These are phyloP conservation scores for Madurella fahalii DNA, from an alignment of 2,329 filamentous ascomycete genomes.

Conservation along the genomic window DNA sequence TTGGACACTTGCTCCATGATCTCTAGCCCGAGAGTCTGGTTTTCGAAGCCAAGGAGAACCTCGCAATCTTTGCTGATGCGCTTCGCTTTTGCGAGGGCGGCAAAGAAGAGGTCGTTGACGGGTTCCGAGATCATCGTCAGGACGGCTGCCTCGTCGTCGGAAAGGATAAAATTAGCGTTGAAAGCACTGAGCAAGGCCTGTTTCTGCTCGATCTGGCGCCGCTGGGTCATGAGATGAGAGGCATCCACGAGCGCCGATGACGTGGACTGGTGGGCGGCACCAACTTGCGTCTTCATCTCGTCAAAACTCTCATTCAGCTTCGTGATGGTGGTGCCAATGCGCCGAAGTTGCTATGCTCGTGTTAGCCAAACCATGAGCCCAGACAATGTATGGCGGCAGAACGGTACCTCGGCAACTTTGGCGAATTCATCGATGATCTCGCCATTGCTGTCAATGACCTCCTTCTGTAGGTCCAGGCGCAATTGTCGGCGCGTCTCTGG, in stretches of 20 bases:
- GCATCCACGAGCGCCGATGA: conserved; percentile 73
- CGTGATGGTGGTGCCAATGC: conserved; percentile 74
- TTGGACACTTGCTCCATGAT: conserved; percentile 89
- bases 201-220: conserved; percentile 71
- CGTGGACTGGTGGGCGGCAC: conserved; percentile 70
- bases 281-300: conserved; percentile 74
- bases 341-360: conserved; percentile 67
- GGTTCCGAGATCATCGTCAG: conserved; percentile 76
- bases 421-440: conserved; percentile 86
- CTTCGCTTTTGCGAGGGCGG: conserved; percentile 72
- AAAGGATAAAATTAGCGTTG: conserved; percentile 76
- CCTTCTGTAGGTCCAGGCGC: conserved; percentile 79
- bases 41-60: conserved; percentile 81
- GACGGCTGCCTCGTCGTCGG: conserved; percentile 71
- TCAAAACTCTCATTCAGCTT: conserved; percentile 75
- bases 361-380: not conserved
- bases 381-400: not conserved
- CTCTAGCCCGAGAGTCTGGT: conserved; percentile 81
- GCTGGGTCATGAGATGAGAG: conserved; percentile 66
- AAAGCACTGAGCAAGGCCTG: conserved; percentile 75
- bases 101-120: conserved; percentile 82
- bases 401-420: conserved; percentile 73
- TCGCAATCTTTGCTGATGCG: conserved; percentile 86
- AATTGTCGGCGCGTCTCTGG: conserved; percentile 74
- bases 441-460: conserved; percentile 90